These are phyloP conservation scores for Neocucurbitaria cava DNA, from an alignment of 2,329 filamentous ascomycete species.

Conservation along the genomic window DNA sequence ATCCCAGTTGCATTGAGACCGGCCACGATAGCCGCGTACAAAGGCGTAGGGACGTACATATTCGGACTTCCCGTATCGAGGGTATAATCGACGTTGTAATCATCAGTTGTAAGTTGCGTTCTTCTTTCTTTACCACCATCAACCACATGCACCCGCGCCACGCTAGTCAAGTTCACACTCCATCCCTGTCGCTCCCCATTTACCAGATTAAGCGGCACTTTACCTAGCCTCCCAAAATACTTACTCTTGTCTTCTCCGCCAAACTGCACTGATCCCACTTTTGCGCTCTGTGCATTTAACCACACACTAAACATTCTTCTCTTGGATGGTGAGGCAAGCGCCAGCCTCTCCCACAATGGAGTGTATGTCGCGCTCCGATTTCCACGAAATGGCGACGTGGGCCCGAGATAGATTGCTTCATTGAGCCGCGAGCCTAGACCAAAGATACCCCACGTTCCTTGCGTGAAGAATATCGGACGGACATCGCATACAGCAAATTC, in stretches of 20 bases:
- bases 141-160: not conserved
- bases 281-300: slow-evolving; percentile 7
- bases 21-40: slow-evolving; percentile 13
- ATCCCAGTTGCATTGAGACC: slow-evolving; percentile 9
- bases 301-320: slow-evolving; percentile 12
- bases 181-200: not conserved
- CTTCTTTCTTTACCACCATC: not conserved
- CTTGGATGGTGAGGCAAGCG: not conserved
- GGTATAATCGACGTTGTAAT: not conserved
- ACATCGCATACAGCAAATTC: slow-evolving; percentile 12
- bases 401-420: not conserved
- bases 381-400: not conserved
- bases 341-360: slow-evolving; percentile 10
- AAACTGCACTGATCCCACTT: slow-evolving; percentile 8
- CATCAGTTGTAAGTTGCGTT: not conserved
- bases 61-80: slow-evolving; percentile 22
- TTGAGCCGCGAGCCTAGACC: slow-evolving; percentile 10
- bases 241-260: not conserved
- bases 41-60: slow-evolving; percentile 19
- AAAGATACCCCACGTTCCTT: slow-evolving; percentile 16
- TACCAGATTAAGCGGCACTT: not conserved
- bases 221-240: not conserved
- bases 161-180: not conserved
- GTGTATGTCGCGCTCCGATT: not conserved
- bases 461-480: slow-evolving; percentile 4